Conservation (phyloP, 2,329 filamentous ascomycete species). For the Calonectria naviculata region DNA sequence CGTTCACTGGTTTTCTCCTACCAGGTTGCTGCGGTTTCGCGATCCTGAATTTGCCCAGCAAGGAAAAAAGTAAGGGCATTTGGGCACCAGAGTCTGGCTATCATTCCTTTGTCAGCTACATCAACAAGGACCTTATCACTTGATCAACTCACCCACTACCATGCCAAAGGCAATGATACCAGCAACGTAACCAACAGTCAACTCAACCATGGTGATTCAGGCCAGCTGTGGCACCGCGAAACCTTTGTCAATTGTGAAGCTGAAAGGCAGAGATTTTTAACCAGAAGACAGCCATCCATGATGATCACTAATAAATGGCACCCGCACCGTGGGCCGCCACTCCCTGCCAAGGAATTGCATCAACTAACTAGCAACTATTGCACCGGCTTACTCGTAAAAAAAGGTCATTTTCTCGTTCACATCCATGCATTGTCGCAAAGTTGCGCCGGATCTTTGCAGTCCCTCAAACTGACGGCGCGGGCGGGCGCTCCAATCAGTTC, state of each 20-base stretch:
- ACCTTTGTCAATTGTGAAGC: neutral
- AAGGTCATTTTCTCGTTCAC: neutral
- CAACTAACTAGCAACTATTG: neutral
- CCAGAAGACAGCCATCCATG: neutral
- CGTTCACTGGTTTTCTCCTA: neutral
- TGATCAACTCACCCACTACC: slow-evolving; percentile 2
- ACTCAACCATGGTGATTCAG: slow-evolving; percentile 5
- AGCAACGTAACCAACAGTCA: slow-evolving; percentile 9
- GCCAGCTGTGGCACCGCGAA: neutral
- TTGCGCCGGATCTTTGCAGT: neutral
- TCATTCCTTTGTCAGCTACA: neutral
- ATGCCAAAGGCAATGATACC: slow-evolving; percentile 16
- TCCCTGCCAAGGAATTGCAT: neutral
- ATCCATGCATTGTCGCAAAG: neutral
- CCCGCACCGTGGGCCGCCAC: neutral
- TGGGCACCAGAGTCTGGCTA: slow-evolving; percentile 21
- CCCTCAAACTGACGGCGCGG: neutral
- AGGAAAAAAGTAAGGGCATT: slow-evolving; percentile 15
- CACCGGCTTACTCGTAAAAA: neutral
- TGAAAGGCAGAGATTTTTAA: neutral
- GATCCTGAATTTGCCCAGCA: slow-evolving; percentile 9
- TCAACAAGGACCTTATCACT: neutral
- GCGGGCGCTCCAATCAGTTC: neutral
- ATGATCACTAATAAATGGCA: neutral
- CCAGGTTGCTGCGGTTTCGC: slow-evolving; percentile 19